These are phyloP conservation scores for Aspergillus persii DNA, from an alignment of 2,329 filamentous ascomycete genomes.

Conservation along the genomic window DNA sequence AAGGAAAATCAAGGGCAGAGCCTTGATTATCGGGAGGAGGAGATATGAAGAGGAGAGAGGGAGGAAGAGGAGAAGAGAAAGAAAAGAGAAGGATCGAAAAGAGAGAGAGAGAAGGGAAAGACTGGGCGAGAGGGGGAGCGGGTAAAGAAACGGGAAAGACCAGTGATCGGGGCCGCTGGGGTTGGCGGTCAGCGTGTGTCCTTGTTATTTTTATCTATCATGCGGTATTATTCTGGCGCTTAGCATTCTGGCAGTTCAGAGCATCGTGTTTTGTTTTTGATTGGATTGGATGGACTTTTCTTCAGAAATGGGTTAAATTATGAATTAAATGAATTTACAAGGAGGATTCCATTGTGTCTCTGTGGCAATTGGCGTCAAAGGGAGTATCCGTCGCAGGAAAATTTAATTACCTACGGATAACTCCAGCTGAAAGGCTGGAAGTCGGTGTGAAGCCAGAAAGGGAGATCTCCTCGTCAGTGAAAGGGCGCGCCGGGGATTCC, in stretches of 20 bases:
- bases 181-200: constrained; percentile 3
- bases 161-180: constrained; percentile 1
- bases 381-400: not conserved
- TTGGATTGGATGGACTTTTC: too few species aligned
- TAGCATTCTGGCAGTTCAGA: not conserved
- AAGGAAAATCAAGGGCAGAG: constrained; percentile 17
- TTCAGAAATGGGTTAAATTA: too few species aligned
- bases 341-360: not conserved
- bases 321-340: too few species aligned
- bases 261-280: not conserved
- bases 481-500: not conserved
- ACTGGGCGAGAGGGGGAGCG: constrained; percentile 17
- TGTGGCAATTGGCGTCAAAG: not conserved
- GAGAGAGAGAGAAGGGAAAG: constrained; percentile 7
- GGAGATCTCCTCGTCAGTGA: not conserved
- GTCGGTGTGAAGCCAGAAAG: not conserved
- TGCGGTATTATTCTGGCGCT: not conserved
- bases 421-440: not conserved
- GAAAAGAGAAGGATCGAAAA: constrained; percentile 1
- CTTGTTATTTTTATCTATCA: not conserved
- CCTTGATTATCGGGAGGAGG: constrained; percentile 21
- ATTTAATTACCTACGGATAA: too few species aligned
- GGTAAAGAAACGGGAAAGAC: constrained; percentile 14
- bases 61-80: constrained; percentile 6
- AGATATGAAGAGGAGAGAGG: constrained; percentile 9